Evolutionary conservation across 148 eudicot genomes (phyloP).

Genomic region (Dianthus caryophyllus): DNA sequence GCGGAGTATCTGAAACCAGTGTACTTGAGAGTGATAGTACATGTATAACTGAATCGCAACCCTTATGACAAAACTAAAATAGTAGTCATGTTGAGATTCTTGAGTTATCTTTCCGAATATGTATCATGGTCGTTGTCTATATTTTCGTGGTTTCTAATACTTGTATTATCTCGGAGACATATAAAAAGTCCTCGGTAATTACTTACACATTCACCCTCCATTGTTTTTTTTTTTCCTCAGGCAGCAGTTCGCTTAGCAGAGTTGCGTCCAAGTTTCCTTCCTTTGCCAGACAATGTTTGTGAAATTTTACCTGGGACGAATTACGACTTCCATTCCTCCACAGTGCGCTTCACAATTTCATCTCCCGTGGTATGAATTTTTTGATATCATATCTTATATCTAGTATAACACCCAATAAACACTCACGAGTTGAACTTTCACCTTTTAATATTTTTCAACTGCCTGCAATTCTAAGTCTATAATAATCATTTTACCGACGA

Average conservation of each 20-base stretch:
- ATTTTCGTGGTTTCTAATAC: not conserved
- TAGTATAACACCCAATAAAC: slow-evolving; percentile 4
- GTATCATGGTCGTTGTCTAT: not conserved
- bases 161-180: not conserved
- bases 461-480: not conserved
- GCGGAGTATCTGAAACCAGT: too few relatives aligned
- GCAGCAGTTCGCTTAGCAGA: slow-evolving; percentile 57
- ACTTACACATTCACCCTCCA: not conserved
- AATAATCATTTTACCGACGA: not conserved
- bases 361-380: slow-evolving; percentile 76
- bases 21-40: too few relatives aligned
- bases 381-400: not conserved
- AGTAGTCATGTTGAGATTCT: too few relatives aligned
- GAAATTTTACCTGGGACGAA: slow-evolving; percentile 84
- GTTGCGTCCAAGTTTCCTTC: slow-evolving; percentile 52
- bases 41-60: too few relatives aligned
- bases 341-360: slow-evolving; percentile 74
- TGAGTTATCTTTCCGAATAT: too few relatives aligned
- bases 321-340: slow-evolving; percentile 77
- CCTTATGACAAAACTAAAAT: too few relatives aligned
- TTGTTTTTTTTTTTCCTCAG: slow-evolving; percentile 47
- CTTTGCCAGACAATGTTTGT: slow-evolving; percentile 73
- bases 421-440: slow-evolving; percentile 4
- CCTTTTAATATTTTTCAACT: not conserved
- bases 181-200: not conserved